phyloP scores from a whole-genome alignment of 805 yeast species.

The Metschnikowia rubicola region DNA sequence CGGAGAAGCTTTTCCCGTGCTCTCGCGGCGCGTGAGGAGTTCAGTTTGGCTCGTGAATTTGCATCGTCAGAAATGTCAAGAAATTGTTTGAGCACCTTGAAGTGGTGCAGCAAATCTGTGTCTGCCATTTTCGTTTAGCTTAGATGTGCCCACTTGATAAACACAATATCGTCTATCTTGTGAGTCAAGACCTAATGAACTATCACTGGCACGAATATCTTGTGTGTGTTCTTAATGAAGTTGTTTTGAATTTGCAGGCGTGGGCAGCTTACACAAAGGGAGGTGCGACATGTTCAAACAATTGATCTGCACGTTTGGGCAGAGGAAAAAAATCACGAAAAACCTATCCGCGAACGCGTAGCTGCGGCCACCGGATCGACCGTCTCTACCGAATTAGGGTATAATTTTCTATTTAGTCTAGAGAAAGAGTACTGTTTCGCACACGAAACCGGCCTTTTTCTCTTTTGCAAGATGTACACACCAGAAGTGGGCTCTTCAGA shows the following conservation, averaged over 20 bases:
- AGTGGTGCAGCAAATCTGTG: slow-evolving; percentile 41
- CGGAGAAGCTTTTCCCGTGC: slow-evolving; percentile 84
- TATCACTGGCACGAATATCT: too few relatives aligned
- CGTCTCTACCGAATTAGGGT: too few relatives aligned
- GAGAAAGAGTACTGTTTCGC: too few relatives aligned
- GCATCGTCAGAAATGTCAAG: slow-evolving; percentile 48
- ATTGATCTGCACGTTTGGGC: background rate
- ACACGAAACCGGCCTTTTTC: too few relatives aligned
- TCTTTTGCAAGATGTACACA: too few relatives aligned
- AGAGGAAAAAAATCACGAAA: background rate
- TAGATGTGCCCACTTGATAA: background rate
- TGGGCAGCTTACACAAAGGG: slow-evolving; percentile 3
- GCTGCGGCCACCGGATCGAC: too few relatives aligned
- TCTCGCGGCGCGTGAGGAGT: slow-evolving; percentile 63
- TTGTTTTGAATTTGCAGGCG: too few relatives aligned
- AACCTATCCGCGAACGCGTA: background rate
- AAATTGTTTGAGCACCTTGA: slow-evolving; percentile 48
- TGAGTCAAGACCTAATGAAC: too few relatives aligned
- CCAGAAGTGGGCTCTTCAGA: too few relatives aligned
- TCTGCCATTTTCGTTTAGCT: slow-evolving; percentile 13
- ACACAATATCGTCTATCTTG: too few relatives aligned
- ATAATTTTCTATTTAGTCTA: too few relatives aligned
- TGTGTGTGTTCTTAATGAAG: too few relatives aligned
- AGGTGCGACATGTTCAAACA: slow-evolving; percentile 4
- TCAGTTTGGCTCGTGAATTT: slow-evolving; percentile 36